These are phyloP conservation scores for Hypoxylon intermedium DNA, from an alignment of 495 filamentous ascomycete species.

Conservation along the genomic window DNA sequence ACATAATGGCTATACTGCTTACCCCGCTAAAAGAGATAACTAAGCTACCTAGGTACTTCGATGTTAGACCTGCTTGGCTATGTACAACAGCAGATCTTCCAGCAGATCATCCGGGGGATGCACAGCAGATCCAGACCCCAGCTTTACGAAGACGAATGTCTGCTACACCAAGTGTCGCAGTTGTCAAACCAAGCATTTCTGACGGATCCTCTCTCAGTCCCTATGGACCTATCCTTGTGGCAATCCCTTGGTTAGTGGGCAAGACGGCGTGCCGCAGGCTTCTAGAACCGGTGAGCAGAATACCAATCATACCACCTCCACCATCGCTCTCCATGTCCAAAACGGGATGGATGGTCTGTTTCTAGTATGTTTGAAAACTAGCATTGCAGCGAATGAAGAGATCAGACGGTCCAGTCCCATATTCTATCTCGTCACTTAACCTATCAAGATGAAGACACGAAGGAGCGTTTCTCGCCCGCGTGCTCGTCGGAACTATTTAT, in stretches of 20 bases:
- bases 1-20: too few species aligned
- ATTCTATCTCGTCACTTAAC: constrained; percentile 12
- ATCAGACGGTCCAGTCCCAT: neutral
- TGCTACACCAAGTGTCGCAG: constrained; percentile 26
- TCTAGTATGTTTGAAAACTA: constrained; percentile 28
- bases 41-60: too few species aligned
- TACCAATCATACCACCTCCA: constrained; percentile 9
- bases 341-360: constrained; percentile 28
- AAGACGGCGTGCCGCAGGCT: constrained; percentile 1
- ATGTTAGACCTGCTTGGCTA: neutral
- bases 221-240: neutral
- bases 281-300: neutral
- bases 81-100: neutral
- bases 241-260: constrained; percentile 1
- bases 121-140: neutral
- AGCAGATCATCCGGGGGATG: constrained; percentile 4
- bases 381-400: constrained; percentile 21
- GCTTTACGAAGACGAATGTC: constrained; percentile 5
- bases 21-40: too few species aligned
- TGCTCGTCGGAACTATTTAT: neutral
- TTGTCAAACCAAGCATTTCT: neutral
- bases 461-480: constrained; percentile 4
- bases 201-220: constrained; percentile 4
- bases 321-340: constrained; percentile 15
- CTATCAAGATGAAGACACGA: constrained; percentile 1